Evolutionary conservation across 805 yeast genomes (phyloP), one percentile per base, ranked within the genome.

Genomic region (Candida schatavii): DNA sequence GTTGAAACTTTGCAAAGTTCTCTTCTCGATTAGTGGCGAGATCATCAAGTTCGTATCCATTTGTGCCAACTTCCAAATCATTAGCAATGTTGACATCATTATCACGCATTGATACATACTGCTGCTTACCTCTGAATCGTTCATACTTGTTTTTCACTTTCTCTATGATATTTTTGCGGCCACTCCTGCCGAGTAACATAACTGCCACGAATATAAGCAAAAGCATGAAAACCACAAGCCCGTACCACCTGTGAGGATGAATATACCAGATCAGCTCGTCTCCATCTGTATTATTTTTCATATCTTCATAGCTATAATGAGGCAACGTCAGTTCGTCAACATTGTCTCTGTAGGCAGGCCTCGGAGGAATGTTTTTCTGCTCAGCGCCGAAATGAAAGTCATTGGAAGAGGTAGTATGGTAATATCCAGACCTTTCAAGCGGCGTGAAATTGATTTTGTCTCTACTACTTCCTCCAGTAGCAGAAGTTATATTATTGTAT

Each of bases 381-480:
- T 81, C 87, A 13, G 81, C 78, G 2, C 88, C 88, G 44, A 65
- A 64, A 20, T 67, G 62, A 50, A 72, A 77, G 3, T 70, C 57
- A 15, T 67, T 69, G 0, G 78, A 72, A 0, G 77, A 66, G 0
- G 83, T 72, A 13, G 74, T 66, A 51, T 66, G 74, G 40, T 62
- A 70, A 44, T 64, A 77, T 0, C 86, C 85, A 4, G 74, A 62
- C n/a, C 72, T 39, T 22, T 45, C 30, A 20, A 45, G 27, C 9
- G 22, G 31, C 13, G 17, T 25, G 5, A 30, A 33, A 4, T 40
- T 25, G 10, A 43, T 39, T 22, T 22, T 9, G 42, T 42, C 2
- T 35, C 35, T n/a, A 41, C 32, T 23, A 54, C 35, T 40, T 48
- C 37, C 34, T 39, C 54, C 51, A 5, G 11, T 3, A 13, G 43